Conservation (phyloP, 2,329 filamentous ascomycete species). For the Chaetoscypha palmicola region DNA sequence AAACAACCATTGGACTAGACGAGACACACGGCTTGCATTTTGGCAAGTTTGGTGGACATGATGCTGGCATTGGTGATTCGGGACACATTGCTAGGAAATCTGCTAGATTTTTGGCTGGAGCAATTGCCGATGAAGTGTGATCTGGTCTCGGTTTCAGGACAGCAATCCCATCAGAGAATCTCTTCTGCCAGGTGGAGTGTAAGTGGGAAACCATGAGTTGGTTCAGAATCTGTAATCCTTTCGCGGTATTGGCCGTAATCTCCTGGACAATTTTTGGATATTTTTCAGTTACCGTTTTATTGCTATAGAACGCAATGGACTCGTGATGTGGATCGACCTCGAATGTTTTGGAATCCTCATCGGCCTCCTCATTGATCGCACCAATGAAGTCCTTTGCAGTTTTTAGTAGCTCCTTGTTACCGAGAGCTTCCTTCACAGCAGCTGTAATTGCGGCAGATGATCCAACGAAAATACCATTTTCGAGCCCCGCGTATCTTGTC, state of each 20-base stretch:
- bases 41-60: conserved; percentile 75
- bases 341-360: conserved; percentile 39
- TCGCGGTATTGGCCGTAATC: conserved; percentile 47
- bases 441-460: conserved; percentile 55
- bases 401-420: conserved; percentile 44
- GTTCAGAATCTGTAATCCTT: conserved; percentile 60
- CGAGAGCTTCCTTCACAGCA: conserved; percentile 54
- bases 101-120: conserved; percentile 65
- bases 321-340: conserved; percentile 56
- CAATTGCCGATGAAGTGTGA: conserved; percentile 66
- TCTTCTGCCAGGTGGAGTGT: conserved; percentile 76
- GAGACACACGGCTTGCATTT: conserved; percentile 69
- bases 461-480: conserved; percentile 67
- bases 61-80: conserved; percentile 61
- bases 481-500: conserved; percentile 67
- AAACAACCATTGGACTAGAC: conserved; percentile 56
- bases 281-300: conserved; percentile 50
- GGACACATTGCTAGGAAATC: conserved; percentile 70
- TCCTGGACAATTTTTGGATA: conserved; percentile 63
- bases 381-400: conserved; percentile 56
- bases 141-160: conserved; percentile 73
- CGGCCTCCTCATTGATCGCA: conserved; percentile 44
- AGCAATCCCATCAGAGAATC: conserved; percentile 68
- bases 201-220: conserved; percentile 78
- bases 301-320: conserved; percentile 72